phyloP scores from a whole-genome alignment of 768 basidiomycete genomes.

The Saitozyma sp. region DNA sequence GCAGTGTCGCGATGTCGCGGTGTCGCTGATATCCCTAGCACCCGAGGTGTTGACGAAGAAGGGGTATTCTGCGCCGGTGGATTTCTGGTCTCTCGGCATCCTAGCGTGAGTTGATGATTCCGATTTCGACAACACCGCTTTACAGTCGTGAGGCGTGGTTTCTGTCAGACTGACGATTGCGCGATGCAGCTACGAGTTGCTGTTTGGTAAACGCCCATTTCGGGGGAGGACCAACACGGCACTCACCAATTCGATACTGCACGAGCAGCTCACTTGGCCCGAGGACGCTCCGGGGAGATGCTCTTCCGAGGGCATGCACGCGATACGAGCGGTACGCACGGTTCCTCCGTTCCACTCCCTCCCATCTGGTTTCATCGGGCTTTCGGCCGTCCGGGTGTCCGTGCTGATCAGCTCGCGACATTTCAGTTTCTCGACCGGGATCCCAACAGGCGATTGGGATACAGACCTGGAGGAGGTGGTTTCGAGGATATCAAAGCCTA shows the following conservation, averaged over 20 bases:
- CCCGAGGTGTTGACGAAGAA: conserved; percentile 91
- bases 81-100: conserved; percentile 97
- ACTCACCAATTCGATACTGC: conserved; percentile 86
- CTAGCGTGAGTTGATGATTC: conserved; percentile 62
- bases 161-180: not conserved
- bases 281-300: conserved; percentile 82
- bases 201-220: conserved; percentile 89
- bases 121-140: not conserved
- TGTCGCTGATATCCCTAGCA: conserved; percentile 53
- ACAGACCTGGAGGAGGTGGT: conserved; percentile 71
- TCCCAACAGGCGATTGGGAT: conserved; percentile 74
- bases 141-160: not conserved
- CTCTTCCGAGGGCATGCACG: conserved; percentile 72
- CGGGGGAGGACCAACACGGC: conserved; percentile 90
- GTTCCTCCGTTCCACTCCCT: conserved; percentile 13
- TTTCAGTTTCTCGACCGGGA: conserved; percentile 83
- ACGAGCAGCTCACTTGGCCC: conserved; percentile 83
- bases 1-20: not conserved
- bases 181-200: conserved; percentile 64
- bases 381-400: not conserved
- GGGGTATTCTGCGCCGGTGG: conserved; percentile 90
- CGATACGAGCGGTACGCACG: conserved; percentile 69
- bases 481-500: conserved; percentile 75
- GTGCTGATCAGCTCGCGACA: conserved; percentile 6
- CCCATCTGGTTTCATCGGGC: not conserved